Evolutionary conservation across 768 basidiomycete genomes (phyloP).

Genomic region (Trichaptum fuscoviolaceum): DNA sequence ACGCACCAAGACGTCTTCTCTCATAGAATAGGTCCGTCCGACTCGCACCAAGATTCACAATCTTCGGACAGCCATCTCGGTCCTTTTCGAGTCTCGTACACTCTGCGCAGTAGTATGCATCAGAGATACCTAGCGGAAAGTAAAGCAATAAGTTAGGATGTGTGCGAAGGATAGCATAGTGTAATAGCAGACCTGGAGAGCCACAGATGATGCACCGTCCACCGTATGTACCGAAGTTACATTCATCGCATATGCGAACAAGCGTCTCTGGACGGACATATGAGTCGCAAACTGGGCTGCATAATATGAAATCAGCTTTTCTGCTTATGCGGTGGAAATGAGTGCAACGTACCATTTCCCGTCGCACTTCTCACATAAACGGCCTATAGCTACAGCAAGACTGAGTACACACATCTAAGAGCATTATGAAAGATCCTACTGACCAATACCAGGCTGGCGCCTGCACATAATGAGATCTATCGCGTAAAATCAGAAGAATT

Average conservation of each 20-base stretch:
- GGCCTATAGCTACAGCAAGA: slow-evolving; percentile 73
- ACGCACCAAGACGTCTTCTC: slow-evolving; percentile 72
- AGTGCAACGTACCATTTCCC: slow-evolving; percentile 83
- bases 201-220: slow-evolving; percentile 98
- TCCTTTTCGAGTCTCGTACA: slow-evolving; percentile 97
- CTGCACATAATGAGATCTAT: slow-evolving; percentile 97
- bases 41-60: slow-evolving; percentile 93
- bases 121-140: slow-evolving; percentile 74
- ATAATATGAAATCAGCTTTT: slow-evolving; percentile 6
- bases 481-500: neutral
- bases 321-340: neutral
- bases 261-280: slow-evolving; percentile 98
- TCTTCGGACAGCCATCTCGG: slow-evolving; percentile 97
- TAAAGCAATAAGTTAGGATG: neutral
- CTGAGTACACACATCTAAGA: slow-evolving; percentile 5
- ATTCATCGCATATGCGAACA: slow-evolving; percentile 98
- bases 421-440: neutral
- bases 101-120: slow-evolving; percentile 98
- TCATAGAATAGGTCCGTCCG: slow-evolving; percentile 92
- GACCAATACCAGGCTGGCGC: slow-evolving; percentile 95
- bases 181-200: slow-evolving; percentile 65
- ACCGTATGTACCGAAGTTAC: slow-evolving; percentile 98
- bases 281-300: slow-evolving; percentile 95
- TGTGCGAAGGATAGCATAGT: neutral
- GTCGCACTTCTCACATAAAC: slow-evolving; percentile 98